These are phyloP conservation scores for Ophiostoma montium DNA, from an alignment of 2,329 filamentous ascomycete species.

Conservation along the genomic window DNA sequence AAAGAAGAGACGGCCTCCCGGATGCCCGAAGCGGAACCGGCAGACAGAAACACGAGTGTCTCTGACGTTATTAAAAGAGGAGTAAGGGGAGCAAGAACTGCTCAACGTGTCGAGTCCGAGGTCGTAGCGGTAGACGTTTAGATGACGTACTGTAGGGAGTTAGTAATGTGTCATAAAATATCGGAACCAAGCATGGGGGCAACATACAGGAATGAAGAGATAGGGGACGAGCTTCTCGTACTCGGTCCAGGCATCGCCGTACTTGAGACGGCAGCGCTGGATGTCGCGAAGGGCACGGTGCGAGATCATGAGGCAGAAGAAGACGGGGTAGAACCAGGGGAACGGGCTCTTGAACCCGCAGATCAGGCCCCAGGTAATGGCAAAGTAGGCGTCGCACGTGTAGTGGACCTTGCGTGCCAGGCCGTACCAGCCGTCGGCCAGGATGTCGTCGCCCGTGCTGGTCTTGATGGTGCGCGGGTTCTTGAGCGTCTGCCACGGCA, in stretches of 20 bases:
- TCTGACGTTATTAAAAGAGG: too few species aligned
- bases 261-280: constrained; percentile 61
- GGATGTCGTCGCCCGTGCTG: constrained; percentile 52
- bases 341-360: constrained; percentile 69
- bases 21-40: too few species aligned
- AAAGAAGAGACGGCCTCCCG: background rate
- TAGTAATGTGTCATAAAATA: too few species aligned
- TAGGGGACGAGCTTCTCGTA: constrained; percentile 17
- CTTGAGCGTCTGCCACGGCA: constrained; percentile 61
- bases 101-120: too few species aligned
- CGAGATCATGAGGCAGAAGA: constrained; percentile 70
- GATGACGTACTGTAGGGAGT: background rate
- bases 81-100: too few species aligned
- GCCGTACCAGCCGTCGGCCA: constrained; percentile 67
- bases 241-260: constrained; percentile 30
- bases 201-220: constrained; percentile 27
- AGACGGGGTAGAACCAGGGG: constrained; percentile 81
- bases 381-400: constrained; percentile 66
- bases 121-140: background rate
- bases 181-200: too few species aligned
- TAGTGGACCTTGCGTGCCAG: constrained; percentile 68
- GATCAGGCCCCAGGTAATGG: constrained; percentile 64
- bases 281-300: constrained; percentile 70
- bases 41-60: too few species aligned
- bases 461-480: constrained; percentile 61